Evolutionary conservation across 495 filamentous ascomycete genomes (phyloP).

Genomic region (Aspergillus heteromorphus): DNA sequence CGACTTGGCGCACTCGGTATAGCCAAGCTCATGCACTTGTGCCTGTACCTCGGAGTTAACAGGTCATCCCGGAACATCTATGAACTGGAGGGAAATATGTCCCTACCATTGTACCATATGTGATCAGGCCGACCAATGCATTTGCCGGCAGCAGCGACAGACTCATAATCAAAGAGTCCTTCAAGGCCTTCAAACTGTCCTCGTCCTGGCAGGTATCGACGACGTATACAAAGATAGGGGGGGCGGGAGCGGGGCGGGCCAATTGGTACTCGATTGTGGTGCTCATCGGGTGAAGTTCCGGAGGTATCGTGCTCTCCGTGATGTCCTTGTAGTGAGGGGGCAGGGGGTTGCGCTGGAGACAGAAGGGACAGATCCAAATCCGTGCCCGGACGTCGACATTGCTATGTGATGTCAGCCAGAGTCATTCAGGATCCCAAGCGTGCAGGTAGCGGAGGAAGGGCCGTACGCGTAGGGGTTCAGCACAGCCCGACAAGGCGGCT

Average conservation of each 20-base stretch:
- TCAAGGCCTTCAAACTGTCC: slow-evolving; percentile 90
- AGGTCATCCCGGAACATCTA: not conserved
- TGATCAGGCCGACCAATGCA: slow-evolving; percentile 91
- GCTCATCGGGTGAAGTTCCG: slow-evolving; percentile 87
- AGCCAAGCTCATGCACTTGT: slow-evolving; percentile 97
- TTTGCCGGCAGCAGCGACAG: slow-evolving; percentile 88
- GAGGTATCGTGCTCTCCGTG: slow-evolving; percentile 86
- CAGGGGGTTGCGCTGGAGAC: slow-evolving; percentile 87
- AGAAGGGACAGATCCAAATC: slow-evolving; percentile 99
- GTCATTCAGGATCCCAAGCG: not conserved
- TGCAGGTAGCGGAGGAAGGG: slow-evolving; percentile 1
- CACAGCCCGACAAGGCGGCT: slow-evolving; percentile 90
- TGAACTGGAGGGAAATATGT: not conserved
- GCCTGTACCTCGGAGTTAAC: slow-evolving; percentile 50
- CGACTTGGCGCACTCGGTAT: slow-evolving; percentile 97
- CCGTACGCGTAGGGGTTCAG: slow-evolving; percentile 93
- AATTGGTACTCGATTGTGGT: slow-evolving; percentile 98
- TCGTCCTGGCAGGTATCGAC: slow-evolving; percentile 99
- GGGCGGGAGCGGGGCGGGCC: slow-evolving; percentile 83
- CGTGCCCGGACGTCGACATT: slow-evolving; percentile 92
- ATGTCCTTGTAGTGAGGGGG: slow-evolving; percentile 99
- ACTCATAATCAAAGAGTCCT: slow-evolving; percentile 96
- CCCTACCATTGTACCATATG: slow-evolving; percentile 91
- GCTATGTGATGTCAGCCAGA: slow-evolving; percentile 44
- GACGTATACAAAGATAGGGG: slow-evolving; percentile 95